phyloP scores from a whole-genome alignment of 192 early-diverging fungal genomes.

The Podila epigama region DNA sequence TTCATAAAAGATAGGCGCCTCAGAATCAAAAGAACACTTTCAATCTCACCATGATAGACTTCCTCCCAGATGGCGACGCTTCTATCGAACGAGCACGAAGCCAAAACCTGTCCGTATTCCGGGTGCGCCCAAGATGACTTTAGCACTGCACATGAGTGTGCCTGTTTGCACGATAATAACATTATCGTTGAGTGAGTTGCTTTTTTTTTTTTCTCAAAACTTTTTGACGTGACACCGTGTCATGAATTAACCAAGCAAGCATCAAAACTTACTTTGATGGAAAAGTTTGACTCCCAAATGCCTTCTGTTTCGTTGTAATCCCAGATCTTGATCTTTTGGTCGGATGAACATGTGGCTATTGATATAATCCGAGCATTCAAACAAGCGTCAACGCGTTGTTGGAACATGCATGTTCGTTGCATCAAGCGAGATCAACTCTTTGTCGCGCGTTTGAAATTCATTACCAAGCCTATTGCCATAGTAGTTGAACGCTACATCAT shows the following conservation, averaged over 20 bases:
- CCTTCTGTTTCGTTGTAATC: conserved; percentile 74
- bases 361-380: too few species aligned
- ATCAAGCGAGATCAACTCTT: not conserved
- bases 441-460: not conserved
- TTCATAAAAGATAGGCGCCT: not conserved
- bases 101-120: conserved; percentile 93
- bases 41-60: conserved; percentile 66
- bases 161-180: too few species aligned
- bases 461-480: conserved; percentile 85
- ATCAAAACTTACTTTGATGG: conserved; percentile 74
- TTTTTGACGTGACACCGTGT: not conserved
- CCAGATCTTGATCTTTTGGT: conserved; percentile 95
- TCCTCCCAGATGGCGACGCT: conserved; percentile 95
- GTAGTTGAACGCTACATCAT: conserved; percentile 90
- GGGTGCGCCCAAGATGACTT: conserved; percentile 95
- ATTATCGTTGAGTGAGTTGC: not conserved
- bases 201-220: not conserved
- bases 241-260: too few species aligned
- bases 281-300: conserved; percentile 80
- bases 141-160: conserved; percentile 86
- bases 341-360: conserved; percentile 85
- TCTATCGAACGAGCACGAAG: conserved; percentile 92
- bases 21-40: not conserved
- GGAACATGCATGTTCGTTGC: too few species aligned
- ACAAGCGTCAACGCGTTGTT: not conserved